Base-by-base conservation (phyloP, 2,329 filamentous ascomycete genomes). In the Curvularia eragrostidis region DNA sequence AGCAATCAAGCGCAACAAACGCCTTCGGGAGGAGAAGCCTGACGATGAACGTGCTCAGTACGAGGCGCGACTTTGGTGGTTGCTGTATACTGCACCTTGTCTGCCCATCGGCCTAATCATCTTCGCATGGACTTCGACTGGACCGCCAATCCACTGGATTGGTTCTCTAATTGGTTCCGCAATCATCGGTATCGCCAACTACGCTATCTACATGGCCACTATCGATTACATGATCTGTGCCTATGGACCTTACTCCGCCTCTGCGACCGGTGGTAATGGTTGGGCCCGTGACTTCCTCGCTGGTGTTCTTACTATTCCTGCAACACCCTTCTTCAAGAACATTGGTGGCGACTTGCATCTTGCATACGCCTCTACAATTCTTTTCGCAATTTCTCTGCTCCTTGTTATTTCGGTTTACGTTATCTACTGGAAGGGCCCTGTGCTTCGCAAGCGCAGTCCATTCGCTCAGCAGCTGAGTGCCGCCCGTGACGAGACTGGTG, bases 161-260 rank as follows among this genome's bases (percentile, higher is more conserved):
- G 87, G 83, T 0, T 85, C 87, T 10, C 84, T 89, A 79, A 77
- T 91, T 52, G 90, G 88, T 60, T 82, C 83, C 2, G 82, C 82
- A 15, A 80, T 91, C 46, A 87, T 93, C 49, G 90, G 89, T 32
- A 87, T 92, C 53, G 89, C 89, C 53, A 93, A 74, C 50, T 90
- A 89, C 57, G 79, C 84, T 42, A 90, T 91, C 58, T 91, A 91
- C 77, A 91, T 91, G 88, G 88, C 89, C 0, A 91, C 89, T 0
- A 90, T 91, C 63, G 89, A 92, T 75, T 93, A 92, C 78, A 91
- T 91, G 87, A 85, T 91, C 34, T 88, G 87, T 56, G 87, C 89
- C 0, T 90, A 91, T 67, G 90, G 90, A 0, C 87, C 87, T 0
- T 92, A 91, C 73, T 87, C 88, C 1, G 89, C 90, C 1, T 91